Evolutionary conservation across 805 yeast species (phyloP).

Genomic region (Starmerella stigmatis): DNA sequence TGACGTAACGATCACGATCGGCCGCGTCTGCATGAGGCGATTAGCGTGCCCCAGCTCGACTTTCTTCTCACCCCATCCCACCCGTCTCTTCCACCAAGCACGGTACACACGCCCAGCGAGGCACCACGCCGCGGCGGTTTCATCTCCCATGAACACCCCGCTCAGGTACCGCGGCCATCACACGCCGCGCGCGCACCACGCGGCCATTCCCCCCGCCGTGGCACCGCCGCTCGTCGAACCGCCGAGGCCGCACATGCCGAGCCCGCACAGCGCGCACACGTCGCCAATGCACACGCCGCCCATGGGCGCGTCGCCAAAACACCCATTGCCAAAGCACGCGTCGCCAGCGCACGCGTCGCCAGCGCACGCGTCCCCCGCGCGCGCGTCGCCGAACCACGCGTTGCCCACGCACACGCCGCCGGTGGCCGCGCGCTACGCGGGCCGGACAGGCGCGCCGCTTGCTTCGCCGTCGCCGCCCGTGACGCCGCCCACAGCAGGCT

Average conservation of each 20-base stretch:
- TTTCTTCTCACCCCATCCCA: no score
- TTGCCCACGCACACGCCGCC: background rate
- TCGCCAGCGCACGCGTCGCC: background rate
- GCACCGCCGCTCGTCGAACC: background rate
- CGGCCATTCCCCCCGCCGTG: background rate
- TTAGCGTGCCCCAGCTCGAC: no score
- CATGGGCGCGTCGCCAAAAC: background rate
- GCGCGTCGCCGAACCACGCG: background rate
- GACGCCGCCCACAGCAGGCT: background rate
- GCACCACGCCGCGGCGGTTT: no score
- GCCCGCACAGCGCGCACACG: background rate
- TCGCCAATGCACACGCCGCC: background rate
- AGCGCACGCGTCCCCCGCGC: background rate
- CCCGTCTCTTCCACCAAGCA: no score
- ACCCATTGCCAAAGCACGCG: background rate
- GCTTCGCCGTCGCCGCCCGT: background rate
- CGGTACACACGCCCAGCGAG: no score
- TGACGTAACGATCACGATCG: background rate
- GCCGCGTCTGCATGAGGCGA: no score
- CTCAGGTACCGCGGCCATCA: slow-evolving; percentile 4
- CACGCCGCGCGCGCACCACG: background rate
- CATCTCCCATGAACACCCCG: slow-evolving; percentile 4
- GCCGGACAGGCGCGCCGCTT: no score
- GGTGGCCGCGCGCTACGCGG: background rate
- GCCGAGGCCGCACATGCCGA: background rate